Conservation (phyloP, 2,329 filamentous ascomycete species). For the Stemphylium beticola region DNA sequence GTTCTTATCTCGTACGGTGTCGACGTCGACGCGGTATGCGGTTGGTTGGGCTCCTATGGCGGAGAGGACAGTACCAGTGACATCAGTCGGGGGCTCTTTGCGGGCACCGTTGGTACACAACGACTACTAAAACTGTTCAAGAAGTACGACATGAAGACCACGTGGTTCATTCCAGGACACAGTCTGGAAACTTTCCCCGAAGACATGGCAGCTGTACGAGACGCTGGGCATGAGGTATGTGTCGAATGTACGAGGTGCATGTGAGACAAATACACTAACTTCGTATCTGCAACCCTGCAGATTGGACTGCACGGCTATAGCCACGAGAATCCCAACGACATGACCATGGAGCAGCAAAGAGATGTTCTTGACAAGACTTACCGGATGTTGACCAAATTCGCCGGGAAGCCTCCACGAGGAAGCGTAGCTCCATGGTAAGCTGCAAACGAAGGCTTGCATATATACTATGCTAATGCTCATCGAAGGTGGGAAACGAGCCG, state of each 20-base stretch:
- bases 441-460: too few species aligned
- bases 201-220: slow-evolving; percentile 63
- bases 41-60: slow-evolving; percentile 77
- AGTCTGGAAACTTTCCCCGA: slow-evolving; percentile 70
- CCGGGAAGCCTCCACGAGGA: slow-evolving; percentile 72
- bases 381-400: slow-evolving; percentile 71
- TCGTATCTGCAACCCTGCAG: too few species aligned
- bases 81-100: slow-evolving; percentile 73
- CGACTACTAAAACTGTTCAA: slow-evolving; percentile 73
- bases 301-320: slow-evolving; percentile 72
- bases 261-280: too few species aligned
- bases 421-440: slow-evolving; percentile 71
- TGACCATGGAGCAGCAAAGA: slow-evolving; percentile 74
- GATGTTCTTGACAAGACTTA: slow-evolving; percentile 79
- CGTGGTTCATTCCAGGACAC: slow-evolving; percentile 68
- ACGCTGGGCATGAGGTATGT: slow-evolving; percentile 70
- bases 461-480: slow-evolving; percentile 45
- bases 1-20: slow-evolving; percentile 69
- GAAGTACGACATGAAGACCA: slow-evolving; percentile 74
- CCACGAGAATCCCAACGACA: slow-evolving; percentile 73
- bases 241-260: too few species aligned
- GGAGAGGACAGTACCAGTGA: slow-evolving; percentile 75
- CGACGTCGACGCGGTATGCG: slow-evolving; percentile 71
- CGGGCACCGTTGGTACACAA: slow-evolving; percentile 70
- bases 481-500: slow-evolving; percentile 69